Percentiles rank a stretch among this genome's conserved stretches.
Evolutionary conservation across 345 rosid genomes (phyloP).

Genomic region (Citrus mangshanensis): DNA sequence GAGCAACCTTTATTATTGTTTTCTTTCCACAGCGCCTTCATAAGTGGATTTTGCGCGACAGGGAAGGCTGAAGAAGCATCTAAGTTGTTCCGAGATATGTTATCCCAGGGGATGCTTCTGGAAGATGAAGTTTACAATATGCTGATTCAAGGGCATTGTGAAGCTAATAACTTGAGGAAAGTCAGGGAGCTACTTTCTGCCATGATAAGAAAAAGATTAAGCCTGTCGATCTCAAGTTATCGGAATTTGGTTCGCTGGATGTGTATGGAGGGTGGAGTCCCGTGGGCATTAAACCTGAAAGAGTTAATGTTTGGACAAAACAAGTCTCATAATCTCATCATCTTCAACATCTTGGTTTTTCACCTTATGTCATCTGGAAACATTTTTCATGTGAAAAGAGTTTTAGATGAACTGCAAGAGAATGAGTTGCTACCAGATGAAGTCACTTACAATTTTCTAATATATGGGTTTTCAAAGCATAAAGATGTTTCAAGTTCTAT

Average conservation of each 20-base stretch:
- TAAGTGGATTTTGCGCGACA: constrained; percentile 45
- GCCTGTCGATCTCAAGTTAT: constrained; percentile 45
- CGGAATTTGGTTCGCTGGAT: constrained; percentile 41
- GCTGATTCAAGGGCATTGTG: constrained; percentile 51
- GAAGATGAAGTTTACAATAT: constrained; percentile 33
- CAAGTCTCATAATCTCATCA: constrained; percentile 22
- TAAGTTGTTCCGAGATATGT: constrained; percentile 30
- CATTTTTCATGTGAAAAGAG: constrained; percentile 23
- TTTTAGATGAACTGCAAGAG: constrained; percentile 46
- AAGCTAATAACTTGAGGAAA: constrained; percentile 36
- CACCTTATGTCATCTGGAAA: constrained; percentile 44
- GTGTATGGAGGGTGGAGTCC: constrained; percentile 44
- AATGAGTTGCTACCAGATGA: constrained; percentile 46
- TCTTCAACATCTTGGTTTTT: constrained; percentile 59
- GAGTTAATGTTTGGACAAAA: constrained; percentile 41
- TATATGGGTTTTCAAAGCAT: constrained; percentile 47
- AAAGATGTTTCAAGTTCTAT: constrained; percentile 40
- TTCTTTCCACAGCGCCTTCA: constrained; percentile 38
- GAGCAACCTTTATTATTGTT: constrained; percentile 28
- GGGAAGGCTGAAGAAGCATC: constrained; percentile 55
- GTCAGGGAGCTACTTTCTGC: constrained; percentile 41
- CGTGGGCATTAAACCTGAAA: constrained; percentile 46
- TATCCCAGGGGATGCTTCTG: constrained; percentile 31
- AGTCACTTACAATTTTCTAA: constrained; percentile 62
- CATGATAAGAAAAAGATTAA: constrained; percentile 41